Percentiles rank a stretch among this genome's conserved stretches.
Evolutionary conservation across 2,329 filamentous ascomycete species (phyloP).

Genomic region (Podosphaera leucotricha): DNA sequence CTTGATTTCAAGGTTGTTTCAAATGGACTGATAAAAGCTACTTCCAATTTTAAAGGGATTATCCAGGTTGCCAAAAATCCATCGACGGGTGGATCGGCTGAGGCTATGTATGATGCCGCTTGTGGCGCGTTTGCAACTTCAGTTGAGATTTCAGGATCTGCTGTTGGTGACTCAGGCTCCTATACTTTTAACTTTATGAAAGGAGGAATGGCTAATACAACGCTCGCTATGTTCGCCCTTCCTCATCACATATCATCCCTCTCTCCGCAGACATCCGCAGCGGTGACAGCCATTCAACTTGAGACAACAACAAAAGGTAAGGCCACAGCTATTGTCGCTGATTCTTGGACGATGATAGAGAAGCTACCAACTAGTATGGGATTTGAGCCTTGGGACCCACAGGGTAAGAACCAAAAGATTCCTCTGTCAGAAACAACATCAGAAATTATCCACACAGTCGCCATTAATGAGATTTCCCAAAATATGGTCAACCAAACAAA

Average conservation of each 20-base stretch:
- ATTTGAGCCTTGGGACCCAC: slow-evolving; percentile 55
- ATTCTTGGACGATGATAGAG: slow-evolving; percentile 61
- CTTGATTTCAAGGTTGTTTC: slow-evolving; percentile 46
- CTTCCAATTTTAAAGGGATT: slow-evolving; percentile 45
- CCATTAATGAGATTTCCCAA: slow-evolving; percentile 51
- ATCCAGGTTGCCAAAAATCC: slow-evolving; percentile 71
- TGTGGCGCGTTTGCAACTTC: slow-evolving; percentile 51
- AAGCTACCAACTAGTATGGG: slow-evolving; percentile 46
- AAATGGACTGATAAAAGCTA: slow-evolving; percentile 39
- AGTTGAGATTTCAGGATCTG: slow-evolving; percentile 38
- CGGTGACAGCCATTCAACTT: slow-evolving; percentile 32
- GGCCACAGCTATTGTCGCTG: slow-evolving; percentile 46
- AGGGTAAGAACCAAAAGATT: slow-evolving; percentile 20
- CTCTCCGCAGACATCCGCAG: slow-evolving; percentile 27
- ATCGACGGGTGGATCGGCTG: slow-evolving; percentile 23
- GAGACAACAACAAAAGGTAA: slow-evolving; percentile 70
- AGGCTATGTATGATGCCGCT: slow-evolving; percentile 49
- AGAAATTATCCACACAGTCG: slow-evolving; percentile 33
- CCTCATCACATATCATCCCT: slow-evolving; percentile 65
- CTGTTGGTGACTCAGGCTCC: slow-evolving; percentile 32
- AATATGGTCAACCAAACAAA: slow-evolving; percentile 52
- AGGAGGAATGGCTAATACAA: slow-evolving; percentile 32
- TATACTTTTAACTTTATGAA: slow-evolving; percentile 60
- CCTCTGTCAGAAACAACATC: slow-evolving; percentile 30
- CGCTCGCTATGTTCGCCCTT: slow-evolving; percentile 19